Conservation (phyloP, 1,284 basidiomycete species). For the Ceratobasidium sp. region DNA sequence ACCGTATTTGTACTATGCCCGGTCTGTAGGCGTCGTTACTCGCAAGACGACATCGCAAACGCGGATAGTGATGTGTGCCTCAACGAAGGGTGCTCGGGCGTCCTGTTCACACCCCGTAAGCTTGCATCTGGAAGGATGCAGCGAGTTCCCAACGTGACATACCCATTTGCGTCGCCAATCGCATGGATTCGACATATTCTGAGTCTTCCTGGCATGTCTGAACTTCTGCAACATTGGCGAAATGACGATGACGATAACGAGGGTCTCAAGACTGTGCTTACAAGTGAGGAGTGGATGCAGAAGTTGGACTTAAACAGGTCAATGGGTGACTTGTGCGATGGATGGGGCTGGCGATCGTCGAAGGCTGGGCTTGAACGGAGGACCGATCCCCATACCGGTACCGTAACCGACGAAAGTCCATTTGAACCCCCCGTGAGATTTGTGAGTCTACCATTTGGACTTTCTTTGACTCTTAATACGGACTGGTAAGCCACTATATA, state of each 20-base stretch:
- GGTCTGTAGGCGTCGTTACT: not conserved
- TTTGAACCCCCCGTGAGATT: not conserved
- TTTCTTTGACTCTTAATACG: conserved; percentile 6
- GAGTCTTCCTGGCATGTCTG: conserved; percentile 13
- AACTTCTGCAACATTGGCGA: conserved; percentile 19
- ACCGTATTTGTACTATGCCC: conserved; percentile 9
- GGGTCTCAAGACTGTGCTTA: not conserved
- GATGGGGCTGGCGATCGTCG: conserved; percentile 7
- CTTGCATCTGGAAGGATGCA: not conserved
- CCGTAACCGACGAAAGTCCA: not conserved
- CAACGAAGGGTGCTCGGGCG: not conserved
- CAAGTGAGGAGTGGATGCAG: conserved; percentile 1
- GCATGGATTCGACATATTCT: too few relatives aligned
- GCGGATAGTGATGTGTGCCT: not conserved
- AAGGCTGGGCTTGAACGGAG: not conserved
- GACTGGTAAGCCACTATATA: not conserved
- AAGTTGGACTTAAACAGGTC: not conserved
- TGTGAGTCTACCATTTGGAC: conserved; percentile 6
- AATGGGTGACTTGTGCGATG: not conserved
- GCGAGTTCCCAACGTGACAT: not conserved
- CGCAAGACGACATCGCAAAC: not conserved
- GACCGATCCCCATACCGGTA: not conserved
- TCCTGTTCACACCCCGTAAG: not conserved
- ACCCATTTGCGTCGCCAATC: too few relatives aligned
- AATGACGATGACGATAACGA: not conserved